Percentiles rank a stretch among this genome's conserved stretches.
These are phyloP conservation scores for Rhodotorula taiwanensis DNA, from an alignment of 768 basidiomycete species.

Conservation along the genomic window DNA sequence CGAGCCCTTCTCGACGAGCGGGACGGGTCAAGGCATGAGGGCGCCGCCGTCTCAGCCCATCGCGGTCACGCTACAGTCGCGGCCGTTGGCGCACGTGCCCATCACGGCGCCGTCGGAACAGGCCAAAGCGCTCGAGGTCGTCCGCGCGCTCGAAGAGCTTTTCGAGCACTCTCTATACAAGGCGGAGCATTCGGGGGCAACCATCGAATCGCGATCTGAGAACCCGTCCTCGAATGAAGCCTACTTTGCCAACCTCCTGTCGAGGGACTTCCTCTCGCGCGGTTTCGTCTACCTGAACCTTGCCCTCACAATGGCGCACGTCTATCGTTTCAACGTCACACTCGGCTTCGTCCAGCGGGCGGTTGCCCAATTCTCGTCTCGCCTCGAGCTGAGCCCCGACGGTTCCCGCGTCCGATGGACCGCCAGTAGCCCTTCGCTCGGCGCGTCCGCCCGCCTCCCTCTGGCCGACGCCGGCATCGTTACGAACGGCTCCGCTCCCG, in stretches of 20 bases:
- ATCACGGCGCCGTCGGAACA: not conserved
- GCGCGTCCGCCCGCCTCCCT: not conserved
- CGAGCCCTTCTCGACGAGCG: conserved; percentile 23
- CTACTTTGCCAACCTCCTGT: conserved; percentile 34
- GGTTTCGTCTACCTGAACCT: conserved; percentile 37
- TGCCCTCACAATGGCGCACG: conserved; percentile 28
- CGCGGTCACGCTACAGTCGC: not conserved
- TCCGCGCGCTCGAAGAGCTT: conserved; percentile 25
- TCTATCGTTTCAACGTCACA: conserved; percentile 28
- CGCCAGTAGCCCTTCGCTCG: not conserved
- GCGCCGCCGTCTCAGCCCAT: not conserved
- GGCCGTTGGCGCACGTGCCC: not conserved
- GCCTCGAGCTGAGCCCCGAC: conserved; percentile 26
- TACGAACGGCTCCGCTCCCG: not conserved
- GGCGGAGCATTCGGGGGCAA: too few species aligned
- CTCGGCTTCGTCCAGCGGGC: conserved; percentile 31
- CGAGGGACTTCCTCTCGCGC: conserved; percentile 27
- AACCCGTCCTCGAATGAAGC: conserved; percentile 17
- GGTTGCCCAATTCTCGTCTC: conserved; percentile 16
- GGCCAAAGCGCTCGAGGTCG: conserved; percentile 12
- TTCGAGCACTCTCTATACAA: conserved; percentile 22
- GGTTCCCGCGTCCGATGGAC: conserved; percentile 23
- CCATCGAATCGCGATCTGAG: not conserved
- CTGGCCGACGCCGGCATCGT: not conserved
- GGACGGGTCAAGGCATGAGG: conserved; percentile 17